Evolutionary conservation across 2,329 filamentous ascomycete genomes (phyloP).

Genomic region (Penicillium vulpinum): DNA sequence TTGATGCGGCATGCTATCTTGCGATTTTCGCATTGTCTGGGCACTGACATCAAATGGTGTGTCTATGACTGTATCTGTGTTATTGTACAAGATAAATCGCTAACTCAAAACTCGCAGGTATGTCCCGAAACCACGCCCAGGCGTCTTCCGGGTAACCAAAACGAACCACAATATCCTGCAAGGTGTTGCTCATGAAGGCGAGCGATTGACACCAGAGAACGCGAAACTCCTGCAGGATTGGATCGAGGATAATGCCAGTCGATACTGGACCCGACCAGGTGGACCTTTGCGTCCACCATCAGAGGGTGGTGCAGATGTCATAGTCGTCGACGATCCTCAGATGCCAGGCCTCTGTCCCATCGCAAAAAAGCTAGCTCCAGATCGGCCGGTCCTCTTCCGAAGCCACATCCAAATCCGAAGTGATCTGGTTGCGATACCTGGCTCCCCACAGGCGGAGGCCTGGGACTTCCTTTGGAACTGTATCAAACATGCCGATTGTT

Average conservation of each 20-base stretch:
- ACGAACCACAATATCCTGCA: conserved; percentile 88
- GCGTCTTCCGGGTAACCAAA: conserved; percentile 81
- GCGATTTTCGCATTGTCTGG: conserved; percentile 66
- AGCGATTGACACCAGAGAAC: conserved; percentile 64
- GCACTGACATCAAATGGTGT: conserved; percentile 73
- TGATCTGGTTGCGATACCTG: conserved; percentile 65
- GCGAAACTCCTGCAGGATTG: conserved; percentile 66
- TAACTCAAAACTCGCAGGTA: conserved; percentile 46
- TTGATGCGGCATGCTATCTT: conserved; percentile 79
- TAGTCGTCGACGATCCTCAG: conserved; percentile 80
- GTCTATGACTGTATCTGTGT: conserved; percentile 23
- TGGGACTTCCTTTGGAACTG: conserved; percentile 75
- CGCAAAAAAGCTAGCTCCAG: conserved; percentile 68
- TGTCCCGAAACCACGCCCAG: conserved; percentile 75
- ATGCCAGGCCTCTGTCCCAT: conserved; percentile 78
- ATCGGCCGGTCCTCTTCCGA: conserved; percentile 76
- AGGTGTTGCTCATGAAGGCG: conserved; percentile 66
- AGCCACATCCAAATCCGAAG: conserved; percentile 81
- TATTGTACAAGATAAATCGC: background rate
- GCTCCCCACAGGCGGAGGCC: conserved; percentile 68
- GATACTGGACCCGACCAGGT: conserved; percentile 70
- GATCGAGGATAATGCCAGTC: conserved; percentile 70
- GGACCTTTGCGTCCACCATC: conserved; percentile 66
- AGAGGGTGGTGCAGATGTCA: conserved; percentile 72
- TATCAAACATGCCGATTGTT: conserved; percentile 71